Evolutionary conservation across 805 yeast genomes (phyloP), one percentile per base, ranked within the genome.

Genomic region (Starmerella vaccinii): DNA sequence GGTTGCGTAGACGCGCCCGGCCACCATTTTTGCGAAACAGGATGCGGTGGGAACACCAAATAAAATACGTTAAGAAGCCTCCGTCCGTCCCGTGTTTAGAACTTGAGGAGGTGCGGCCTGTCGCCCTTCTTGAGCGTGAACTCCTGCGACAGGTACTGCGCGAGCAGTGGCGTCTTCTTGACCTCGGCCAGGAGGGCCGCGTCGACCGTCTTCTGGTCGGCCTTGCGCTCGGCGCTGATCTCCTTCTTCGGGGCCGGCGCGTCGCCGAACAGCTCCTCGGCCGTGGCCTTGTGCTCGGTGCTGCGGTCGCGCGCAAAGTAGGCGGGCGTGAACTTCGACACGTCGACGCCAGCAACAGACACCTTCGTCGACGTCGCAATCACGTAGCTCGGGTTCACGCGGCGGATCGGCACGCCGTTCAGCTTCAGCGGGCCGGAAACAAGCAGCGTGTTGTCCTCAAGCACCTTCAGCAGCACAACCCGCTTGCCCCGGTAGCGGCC

Each of bases 401-500:
- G 86, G 84, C 97, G 88, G 74, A 90, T 80, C 73, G 98, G 97
- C 64, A 90, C 98, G 79, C 98, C 98, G 78, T 90, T 90, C 68
- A 90, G 86, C 82, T 92, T 90, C 95, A 90, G 92, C 68, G 98
- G 98, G 72, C 98, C 98, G 57, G 96, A 76, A 59, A 90, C 95
- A 70, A 90, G 84, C 68, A 90, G 78, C 61, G 97, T 90, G 87
- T 87, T 86, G 82, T 92, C 97, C 77, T 88, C 95, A 71, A 92
- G 81, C 74, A 83, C 76, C 83, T 90, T 90, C 73, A 90, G 82
- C 84, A 84, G 84, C 62, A 90, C 97, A 67, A 92, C 98, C 78
- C 97, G 89, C 86, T 90, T 92, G 74, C 98, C 98, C 77, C 98
- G 86, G 95, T 88, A 90, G 76, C 96, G 87, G 72, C 98, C 98